Evolutionary conservation across 2,329 filamentous ascomycete species (phyloP).

Genomic region (Pyrenophora seminiperda): DNA sequence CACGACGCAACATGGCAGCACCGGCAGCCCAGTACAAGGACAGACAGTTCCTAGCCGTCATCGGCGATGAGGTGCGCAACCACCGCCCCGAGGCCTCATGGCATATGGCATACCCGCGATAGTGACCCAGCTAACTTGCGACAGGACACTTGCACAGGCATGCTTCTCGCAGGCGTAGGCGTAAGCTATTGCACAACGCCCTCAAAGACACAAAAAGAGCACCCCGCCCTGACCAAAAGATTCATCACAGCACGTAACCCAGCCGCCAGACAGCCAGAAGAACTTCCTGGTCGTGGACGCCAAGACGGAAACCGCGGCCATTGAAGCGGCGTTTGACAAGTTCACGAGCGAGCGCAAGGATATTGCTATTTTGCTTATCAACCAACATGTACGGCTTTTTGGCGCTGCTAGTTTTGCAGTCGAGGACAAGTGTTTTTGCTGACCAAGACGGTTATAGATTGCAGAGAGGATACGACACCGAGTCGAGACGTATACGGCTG

Average conservation of each 20-base stretch:
- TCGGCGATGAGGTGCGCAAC: slow-evolving; percentile 82
- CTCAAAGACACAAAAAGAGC: not conserved
- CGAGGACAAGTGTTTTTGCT: slow-evolving; percentile 13
- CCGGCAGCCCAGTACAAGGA: slow-evolving; percentile 69
- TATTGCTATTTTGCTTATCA: slow-evolving; percentile 95
- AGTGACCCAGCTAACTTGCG: slow-evolving; percentile 26
- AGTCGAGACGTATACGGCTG: slow-evolving; percentile 89
- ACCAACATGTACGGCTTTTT: slow-evolving; percentile 77
- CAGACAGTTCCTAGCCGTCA: slow-evolving; percentile 94
- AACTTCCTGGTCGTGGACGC: slow-evolving; percentile 96
- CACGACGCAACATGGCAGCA: slow-evolving; percentile 60
- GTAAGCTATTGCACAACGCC: slow-evolving; percentile 63
- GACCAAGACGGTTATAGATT: slow-evolving; percentile 69
- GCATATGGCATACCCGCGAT: too few relatives aligned
- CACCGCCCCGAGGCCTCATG: not conserved
- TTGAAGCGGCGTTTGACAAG: slow-evolving; percentile 86
- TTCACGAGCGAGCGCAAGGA: slow-evolving; percentile 93
- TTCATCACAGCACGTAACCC: slow-evolving; percentile 84
- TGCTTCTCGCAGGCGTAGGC: slow-evolving; percentile 93
- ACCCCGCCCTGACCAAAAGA: slow-evolving; percentile 10
- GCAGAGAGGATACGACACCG: slow-evolving; percentile 91
- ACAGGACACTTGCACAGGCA: slow-evolving; percentile 92
- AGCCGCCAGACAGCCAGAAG: slow-evolving; percentile 86
- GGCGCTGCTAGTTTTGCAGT: not conserved
- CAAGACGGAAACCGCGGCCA: slow-evolving; percentile 87